Evolutionary conservation across 768 basidiomycete species (phyloP).

Genomic region (Pleurotus platypus): DNA sequence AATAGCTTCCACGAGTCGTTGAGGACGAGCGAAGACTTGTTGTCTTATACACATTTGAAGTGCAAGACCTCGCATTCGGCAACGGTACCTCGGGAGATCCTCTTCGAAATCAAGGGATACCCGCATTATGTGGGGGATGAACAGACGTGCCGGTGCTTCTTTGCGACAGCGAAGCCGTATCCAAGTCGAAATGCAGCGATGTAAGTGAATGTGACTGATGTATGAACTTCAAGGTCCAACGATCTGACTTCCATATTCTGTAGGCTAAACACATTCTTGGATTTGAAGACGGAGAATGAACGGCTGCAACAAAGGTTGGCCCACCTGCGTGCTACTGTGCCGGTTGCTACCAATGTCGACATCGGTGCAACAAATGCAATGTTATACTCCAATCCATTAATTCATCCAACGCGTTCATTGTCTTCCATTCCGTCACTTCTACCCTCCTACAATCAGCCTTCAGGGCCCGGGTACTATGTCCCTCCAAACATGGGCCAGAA

Average conservation of each 20-base stretch:
- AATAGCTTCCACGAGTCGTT: conserved; percentile 55
- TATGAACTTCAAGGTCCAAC: background rate
- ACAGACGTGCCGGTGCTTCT: conserved; percentile 53
- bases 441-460: too few relatives aligned
- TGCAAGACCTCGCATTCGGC: conserved; percentile 32
- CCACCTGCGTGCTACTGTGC: conserved; percentile 32
- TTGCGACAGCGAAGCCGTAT: conserved; percentile 74
- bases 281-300: conserved; percentile 88
- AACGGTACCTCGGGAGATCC: conserved; percentile 37
- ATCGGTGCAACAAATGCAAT: conserved; percentile 12
- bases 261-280: conserved; percentile 72
- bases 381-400: too few relatives aligned
- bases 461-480: conserved; percentile 23
- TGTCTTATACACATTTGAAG: conserved; percentile 59
- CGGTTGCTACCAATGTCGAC: conserved; percentile 15
- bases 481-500: conserved; percentile 13
- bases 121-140: conserved; percentile 44
- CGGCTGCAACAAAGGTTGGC: conserved; percentile 61
- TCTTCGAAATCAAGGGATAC: conserved; percentile 71
- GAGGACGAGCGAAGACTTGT: conserved; percentile 44
- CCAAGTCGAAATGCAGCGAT: conserved; percentile 70
- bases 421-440: too few relatives aligned
- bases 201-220: conserved; percentile 31
- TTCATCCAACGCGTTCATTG: too few relatives aligned
- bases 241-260: conserved; percentile 2